phyloP scores from a whole-genome alignment of 192 early-diverging fungal genomes.

The Linnemannia hyalina region DNA sequence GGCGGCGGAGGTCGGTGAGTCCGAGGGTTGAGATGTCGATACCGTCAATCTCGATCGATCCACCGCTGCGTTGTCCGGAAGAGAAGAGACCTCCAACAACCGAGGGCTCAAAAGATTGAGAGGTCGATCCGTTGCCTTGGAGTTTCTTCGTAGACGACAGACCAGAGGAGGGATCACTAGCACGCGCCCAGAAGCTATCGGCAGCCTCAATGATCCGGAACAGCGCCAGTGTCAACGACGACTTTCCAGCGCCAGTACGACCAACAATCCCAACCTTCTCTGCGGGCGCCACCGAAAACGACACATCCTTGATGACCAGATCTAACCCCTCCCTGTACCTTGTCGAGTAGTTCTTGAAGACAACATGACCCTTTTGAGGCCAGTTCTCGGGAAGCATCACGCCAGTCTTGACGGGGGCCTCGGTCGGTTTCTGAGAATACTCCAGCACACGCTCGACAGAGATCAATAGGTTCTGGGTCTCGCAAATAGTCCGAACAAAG shows the following conservation, averaged over 20 bases:
- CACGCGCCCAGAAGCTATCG: conserved; percentile 26
- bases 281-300: conserved; percentile 40
- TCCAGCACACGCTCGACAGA: conserved; percentile 84
- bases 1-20: conserved; percentile 67
- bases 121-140: neutral
- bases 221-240: conserved; percentile 60
- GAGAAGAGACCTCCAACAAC: too few relatives aligned
- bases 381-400: conserved; percentile 65
- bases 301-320: conserved; percentile 79
- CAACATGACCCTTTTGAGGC: conserved; percentile 81
- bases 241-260: conserved; percentile 61
- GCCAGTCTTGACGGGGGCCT: conserved; percentile 76
- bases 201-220: conserved; percentile 61
- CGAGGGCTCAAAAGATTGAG: neutral
- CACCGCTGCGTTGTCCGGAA: conserved; percentile 33
- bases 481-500: conserved; percentile 72
- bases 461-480: conserved; percentile 83
- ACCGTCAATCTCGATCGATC: conserved; percentile 78
- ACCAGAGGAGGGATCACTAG: conserved; percentile 6
- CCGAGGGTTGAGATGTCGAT: conserved; percentile 73
- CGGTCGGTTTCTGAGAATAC: conserved; percentile 81
- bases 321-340: conserved; percentile 85
- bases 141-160: neutral
- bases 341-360: conserved; percentile 79
- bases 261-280: conserved; percentile 85